Percentiles rank a stretch among this genome's conserved stretches.
phyloP scores from a whole-genome alignment of 805 yeast genomes.

The Wickerhamomyces alni region DNA sequence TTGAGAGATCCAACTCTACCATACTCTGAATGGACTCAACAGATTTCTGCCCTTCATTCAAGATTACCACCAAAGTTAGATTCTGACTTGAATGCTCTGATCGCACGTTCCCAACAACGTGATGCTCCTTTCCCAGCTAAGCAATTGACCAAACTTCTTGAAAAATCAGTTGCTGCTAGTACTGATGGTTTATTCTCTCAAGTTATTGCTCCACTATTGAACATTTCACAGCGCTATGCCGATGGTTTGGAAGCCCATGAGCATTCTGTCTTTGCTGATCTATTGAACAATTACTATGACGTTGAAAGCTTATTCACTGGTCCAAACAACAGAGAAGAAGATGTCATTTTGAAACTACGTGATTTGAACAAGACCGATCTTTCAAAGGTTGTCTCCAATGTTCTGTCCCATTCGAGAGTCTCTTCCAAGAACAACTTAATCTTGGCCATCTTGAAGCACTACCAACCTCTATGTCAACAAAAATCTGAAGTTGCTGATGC shows the following conservation, averaged over 20 bases:
- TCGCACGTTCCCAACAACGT: conserved; percentile 61
- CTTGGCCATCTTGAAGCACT: conserved; percentile 75
- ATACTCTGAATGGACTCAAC: conserved; percentile 84
- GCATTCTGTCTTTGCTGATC: conserved; percentile 60
- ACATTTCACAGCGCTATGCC: conserved; percentile 62
- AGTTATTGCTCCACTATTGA: conserved; percentile 67
- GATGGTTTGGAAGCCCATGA: conserved; percentile 84
- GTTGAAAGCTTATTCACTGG: conserved; percentile 80
- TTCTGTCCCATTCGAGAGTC: conserved; percentile 87
- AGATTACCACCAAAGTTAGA: conserved; percentile 81
- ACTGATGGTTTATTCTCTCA: conserved; percentile 47
- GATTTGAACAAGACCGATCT: conserved; percentile 80
- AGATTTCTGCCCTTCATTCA: conserved; percentile 85
- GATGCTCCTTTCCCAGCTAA: conserved; percentile 90
- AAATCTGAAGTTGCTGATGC: conserved; percentile 62
- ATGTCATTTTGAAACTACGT: conserved; percentile 78
- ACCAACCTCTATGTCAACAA: conserved; percentile 73
- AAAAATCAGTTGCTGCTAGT: conserved; percentile 47
- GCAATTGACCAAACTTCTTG: conserved; percentile 67
- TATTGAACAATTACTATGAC: conserved; percentile 66
- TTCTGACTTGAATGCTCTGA: conserved; percentile 51
- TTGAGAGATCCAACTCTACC: conserved; percentile 82
- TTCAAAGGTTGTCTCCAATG: conserved; percentile 61
- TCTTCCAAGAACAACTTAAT: conserved; percentile 89
- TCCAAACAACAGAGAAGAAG: conserved; percentile 75